Percentiles rank a stretch among this genome's conserved stretches.
phyloP scores from a whole-genome alignment of 768 basidiomycete genomes.

The Neoboletus subvelutipes region DNA sequence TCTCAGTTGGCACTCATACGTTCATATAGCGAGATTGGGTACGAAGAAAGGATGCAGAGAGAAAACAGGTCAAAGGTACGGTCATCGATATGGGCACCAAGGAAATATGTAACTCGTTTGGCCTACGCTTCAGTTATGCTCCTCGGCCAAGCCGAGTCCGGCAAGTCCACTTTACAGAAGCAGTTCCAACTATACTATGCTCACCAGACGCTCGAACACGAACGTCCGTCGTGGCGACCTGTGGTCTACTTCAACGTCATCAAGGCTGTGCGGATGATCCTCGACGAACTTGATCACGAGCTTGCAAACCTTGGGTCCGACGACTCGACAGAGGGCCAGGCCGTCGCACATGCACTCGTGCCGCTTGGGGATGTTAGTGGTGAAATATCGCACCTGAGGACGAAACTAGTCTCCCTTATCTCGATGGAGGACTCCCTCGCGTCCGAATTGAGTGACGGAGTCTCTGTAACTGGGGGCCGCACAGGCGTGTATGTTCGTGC shows the following conservation, averaged over 20 bases:
- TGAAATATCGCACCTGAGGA: slow-evolving; percentile 54
- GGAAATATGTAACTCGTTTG: slow-evolving; percentile 4
- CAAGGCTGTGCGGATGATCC: slow-evolving; percentile 71
- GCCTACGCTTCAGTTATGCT: slow-evolving; percentile 53
- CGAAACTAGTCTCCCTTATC: slow-evolving; percentile 59
- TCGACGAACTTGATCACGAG: slow-evolving; percentile 68
- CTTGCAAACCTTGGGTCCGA: slow-evolving; percentile 36
- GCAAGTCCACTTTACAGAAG: slow-evolving; percentile 83
- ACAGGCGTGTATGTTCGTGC: slow-evolving; percentile 65
- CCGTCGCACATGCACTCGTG: slow-evolving; percentile 31
- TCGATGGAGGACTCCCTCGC: slow-evolving; percentile 67
- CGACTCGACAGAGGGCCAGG: slow-evolving; percentile 31
- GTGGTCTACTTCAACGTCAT: slow-evolving; percentile 85
- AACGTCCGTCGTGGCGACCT: slow-evolving; percentile 74
- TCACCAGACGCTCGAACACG: slow-evolving; percentile 63
- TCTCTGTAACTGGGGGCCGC: slow-evolving; percentile 58
- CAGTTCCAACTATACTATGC: slow-evolving; percentile 84
- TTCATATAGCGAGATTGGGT: slow-evolving; percentile 47
- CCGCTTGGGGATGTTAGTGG: slow-evolving; percentile 36
- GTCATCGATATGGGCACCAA: background rate
- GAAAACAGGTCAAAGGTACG: slow-evolving; percentile 55
- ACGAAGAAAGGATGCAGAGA: slow-evolving; percentile 44
- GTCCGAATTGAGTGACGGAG: slow-evolving; percentile 64
- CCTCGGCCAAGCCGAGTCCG: slow-evolving; percentile 77
- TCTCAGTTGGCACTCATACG: slow-evolving; percentile 3